Evolutionary conservation across 768 basidiomycete genomes (phyloP), one percentile per base, ranked within the genome.

Genomic region (Naematelia aurantialba): DNA sequence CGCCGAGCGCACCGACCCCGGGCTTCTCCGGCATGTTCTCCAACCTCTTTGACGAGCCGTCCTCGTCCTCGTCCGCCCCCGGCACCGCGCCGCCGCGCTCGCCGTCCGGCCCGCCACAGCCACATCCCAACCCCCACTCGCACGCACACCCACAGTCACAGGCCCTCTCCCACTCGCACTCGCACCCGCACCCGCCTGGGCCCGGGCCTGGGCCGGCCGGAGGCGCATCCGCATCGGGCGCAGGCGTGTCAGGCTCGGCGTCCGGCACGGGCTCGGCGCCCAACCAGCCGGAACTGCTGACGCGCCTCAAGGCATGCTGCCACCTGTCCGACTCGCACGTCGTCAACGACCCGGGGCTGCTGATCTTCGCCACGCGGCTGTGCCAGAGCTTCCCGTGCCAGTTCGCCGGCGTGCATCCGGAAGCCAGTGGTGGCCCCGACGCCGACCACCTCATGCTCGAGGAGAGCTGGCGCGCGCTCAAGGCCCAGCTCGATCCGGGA

Each of bases 261-360:
- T 12, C 22, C 55, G 17, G 27, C 55, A 45, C 39, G 63, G 45
- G 39, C 53, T 34, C 25, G 13, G 29, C 52, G 5, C 24, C 58
- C 3, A 27, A 56, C 11, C 70, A 74, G 48, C 68, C 73, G 1
- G 75, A 76, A 49, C 63, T 76, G 24, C 65, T 76, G 11, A 68
- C 70, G 5, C 65, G 75, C 3, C 56, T 76, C 17, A 73, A 74
- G 56, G 55, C 62, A 52, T 76, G 75, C 55, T 76, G 75, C 51
- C 75, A 74, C 54, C 57, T 76, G 5, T 67, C 67, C 27, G 75
- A 76, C 50, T 65, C 67, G 5, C 71, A 72, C 67, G 73, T 73
- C 21, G 68, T 73, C 34, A 70, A 70, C 52, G 75, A 76, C 53
- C 73, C 75, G 5, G 73, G 75, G 10, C 56, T 76, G 12, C 60